Base-by-base conservation (phyloP, 73 alveolate genomes). In the Symbiodinium pilosum region DNA sequence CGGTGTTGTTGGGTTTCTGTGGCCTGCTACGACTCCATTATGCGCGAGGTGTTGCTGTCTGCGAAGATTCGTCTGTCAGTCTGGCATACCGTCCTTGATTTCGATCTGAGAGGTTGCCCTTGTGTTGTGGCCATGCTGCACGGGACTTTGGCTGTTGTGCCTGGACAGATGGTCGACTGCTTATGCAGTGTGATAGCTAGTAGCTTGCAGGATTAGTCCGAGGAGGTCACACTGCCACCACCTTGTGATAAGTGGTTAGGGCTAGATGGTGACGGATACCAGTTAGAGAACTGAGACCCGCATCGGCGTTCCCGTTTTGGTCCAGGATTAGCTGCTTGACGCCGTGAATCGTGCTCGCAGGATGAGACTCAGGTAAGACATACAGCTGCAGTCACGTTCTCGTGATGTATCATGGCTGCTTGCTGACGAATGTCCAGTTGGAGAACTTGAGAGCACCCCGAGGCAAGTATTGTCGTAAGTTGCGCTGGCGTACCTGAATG, bases 361-460 rank as follows among this genome's bases (percentile, higher is more conserved):
- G 77, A 24, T 64, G 77, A 64, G 38, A 21, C 11, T 36, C 3
- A 26, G 77, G 16, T 26, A 36, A 3, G 20, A 59, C 77, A 64
- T 64, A 64, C 40, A 64, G 77, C 77, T 64, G 4, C n/a, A 21
- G 16, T 64, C 77, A 18, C 77, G 28, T 8, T 26, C 32, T 11
- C 2, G 77, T 64, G 77, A 64, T 64, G 77, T 18, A 26, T 3
- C 2, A 64, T 2, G 77, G 77, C 36, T 64, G 47, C 56, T 32
- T 87, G 94, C 47, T 87, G 94, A 87, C 94, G 69, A 87, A 54
- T 34, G 64, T 54, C 94, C 94, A 87, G 94, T 87, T 87, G 94
- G 94, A 87, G 94, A 87, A 54, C 51, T 43, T 56, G 94, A n/a
- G n/a, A n/a, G n/a, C n/a, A n/a, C n/a, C n/a, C n/a, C n/a, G n/a